Evolutionary conservation across 768 basidiomycete species (phyloP).

Genomic region (Trametes cubensis): DNA sequence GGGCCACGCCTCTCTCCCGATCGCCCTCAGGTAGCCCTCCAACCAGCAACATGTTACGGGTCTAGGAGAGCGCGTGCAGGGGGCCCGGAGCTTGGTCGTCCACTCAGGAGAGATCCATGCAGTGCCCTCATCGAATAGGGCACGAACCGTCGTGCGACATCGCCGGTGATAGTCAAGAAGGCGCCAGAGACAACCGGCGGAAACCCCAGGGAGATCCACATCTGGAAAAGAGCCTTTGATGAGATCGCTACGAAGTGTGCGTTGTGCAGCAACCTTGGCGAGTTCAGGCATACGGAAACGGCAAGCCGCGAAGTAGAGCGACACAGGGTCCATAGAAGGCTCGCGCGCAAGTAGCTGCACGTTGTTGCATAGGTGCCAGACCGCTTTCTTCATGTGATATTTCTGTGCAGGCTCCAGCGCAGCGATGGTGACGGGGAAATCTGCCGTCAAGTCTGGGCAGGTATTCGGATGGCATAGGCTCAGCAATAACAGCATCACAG

Average conservation of each 20-base stretch:
- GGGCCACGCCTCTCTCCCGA: too few relatives aligned
- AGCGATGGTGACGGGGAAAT: background rate
- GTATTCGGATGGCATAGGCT: slow-evolving; percentile 19
- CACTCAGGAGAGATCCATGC: slow-evolving; percentile 11
- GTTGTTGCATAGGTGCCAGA: background rate
- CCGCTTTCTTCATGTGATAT: slow-evolving; percentile 7
- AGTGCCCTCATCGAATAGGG: background rate
- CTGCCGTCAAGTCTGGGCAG: background rate
- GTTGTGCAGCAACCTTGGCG: slow-evolving; percentile 2
- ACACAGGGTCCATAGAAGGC: background rate
- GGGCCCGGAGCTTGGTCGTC: background rate
- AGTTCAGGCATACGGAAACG: background rate
- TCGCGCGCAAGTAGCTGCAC: background rate
- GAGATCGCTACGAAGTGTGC: slow-evolving; percentile 1
- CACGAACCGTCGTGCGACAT: background rate
- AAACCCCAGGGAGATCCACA: background rate
- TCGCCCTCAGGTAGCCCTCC: too few relatives aligned
- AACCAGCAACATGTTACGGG: background rate
- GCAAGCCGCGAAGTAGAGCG: slow-evolving; percentile 12
- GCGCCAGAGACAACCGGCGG: slow-evolving; percentile 7
- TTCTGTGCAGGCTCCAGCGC: slow-evolving; percentile 3
- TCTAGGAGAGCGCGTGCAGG: background rate
- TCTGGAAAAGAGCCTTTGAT: background rate
- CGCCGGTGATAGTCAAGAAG: slow-evolving; percentile 12
- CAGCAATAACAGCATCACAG: slow-evolving; percentile 32